Base-by-base conservation (phyloP, 2,329 filamentous ascomycete genomes). In the Ophiocordyceps camponoti-leonardi region DNA sequence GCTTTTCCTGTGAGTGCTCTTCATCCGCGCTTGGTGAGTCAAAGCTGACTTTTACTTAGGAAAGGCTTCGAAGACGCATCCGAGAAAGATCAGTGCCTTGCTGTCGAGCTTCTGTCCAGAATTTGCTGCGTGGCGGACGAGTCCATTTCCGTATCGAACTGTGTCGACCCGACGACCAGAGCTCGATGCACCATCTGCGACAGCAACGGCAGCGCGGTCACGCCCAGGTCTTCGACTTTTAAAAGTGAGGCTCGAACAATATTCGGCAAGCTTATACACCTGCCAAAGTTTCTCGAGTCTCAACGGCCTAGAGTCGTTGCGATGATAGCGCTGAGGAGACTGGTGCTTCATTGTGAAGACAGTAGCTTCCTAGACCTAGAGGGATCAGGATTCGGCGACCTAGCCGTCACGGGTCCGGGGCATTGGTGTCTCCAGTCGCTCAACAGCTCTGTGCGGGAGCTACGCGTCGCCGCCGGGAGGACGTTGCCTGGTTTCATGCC, bases 361-460 rank as follows among this genome's bases (percentile, higher is more conserved):
- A 50, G 66, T 0, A 67, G 70, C 4, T 67, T 83, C 45, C 64
- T 90, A 28, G 76, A 84, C 50, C 65, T 95, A 2, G 75, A 80
- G 48, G 67, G 65, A 1, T 87, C 85, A 10, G 59, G 65, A 1
- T 65, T 86, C 11, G 20, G 14, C 18, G 76, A 84, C 50, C 64
- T 94, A 2, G 75, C 80, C 48, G 67, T 65, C 1, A 87, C 85
- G 11, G 59, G 65, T 1, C 65, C 86, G 39, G 87, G 85, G 0
- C 80, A 88, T 54, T 90, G 85, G 75, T 88, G 86, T 56, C 65
- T 95, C 5, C 77, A 82, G 52, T 86, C 83, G 0, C 67, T 96
- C 37, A 80, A 81, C 50, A 94, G 88, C 60, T 93, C 88, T 1
- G 62, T 86, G 19, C 76, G 90, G 56, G 92, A 96, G 58, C 67